Percentiles rank a stretch among this genome's conserved stretches.
Evolutionary conservation across 176 grass and related monocot species (phyloP).

Genomic region (Zea mays): Zm-B73-REFERENCE-NAM-5.0 NC_050103.1:101095001-101095500

Average conservation of each 20-base stretch:
- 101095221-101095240: not conserved
- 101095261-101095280: constrained; percentile 3
- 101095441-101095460: not conserved
- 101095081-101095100: constrained; percentile 52
- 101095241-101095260: not conserved
- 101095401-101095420: not conserved
- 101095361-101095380: no score
- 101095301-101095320: not conserved
- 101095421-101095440: not conserved
- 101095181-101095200: not conserved
- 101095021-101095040: constrained; percentile 67
- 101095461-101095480: not conserved
- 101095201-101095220: constrained; percentile 2
- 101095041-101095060: constrained; percentile 94
- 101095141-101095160: constrained; percentile 73
- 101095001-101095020: constrained; percentile 66
- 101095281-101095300: constrained; percentile 20
- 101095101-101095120: constrained; percentile 84
- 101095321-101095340: constrained; percentile 1
- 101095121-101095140: constrained; percentile 54
- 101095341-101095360: not conserved
- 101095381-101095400: no score
- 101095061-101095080: constrained; percentile 72
- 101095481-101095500: no score
- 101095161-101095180: constrained; percentile 33